These are phyloP conservation scores for Aspergillus thermomutatus DNA, from an alignment of 2,329 filamentous ascomycete genomes.

Conservation along the genomic window DNA sequence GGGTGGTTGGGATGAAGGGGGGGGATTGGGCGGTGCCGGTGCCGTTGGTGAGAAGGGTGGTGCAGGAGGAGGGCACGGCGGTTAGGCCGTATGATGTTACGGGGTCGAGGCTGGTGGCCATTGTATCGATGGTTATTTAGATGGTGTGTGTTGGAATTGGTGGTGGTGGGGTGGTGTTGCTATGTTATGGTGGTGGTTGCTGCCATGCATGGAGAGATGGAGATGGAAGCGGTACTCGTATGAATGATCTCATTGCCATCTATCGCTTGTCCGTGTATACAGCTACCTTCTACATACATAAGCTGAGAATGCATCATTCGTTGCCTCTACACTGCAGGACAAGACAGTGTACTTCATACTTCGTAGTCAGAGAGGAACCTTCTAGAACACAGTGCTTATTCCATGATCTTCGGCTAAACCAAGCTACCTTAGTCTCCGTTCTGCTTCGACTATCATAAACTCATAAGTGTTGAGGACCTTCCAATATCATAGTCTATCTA, in stretches of 20 bases:
- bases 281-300: not conserved
- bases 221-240: not conserved
- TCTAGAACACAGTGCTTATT: not conserved
- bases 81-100: slow-evolving; percentile 33
- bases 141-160: not conserved
- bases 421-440: not conserved
- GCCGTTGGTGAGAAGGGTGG: slow-evolving; percentile 15
- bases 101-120: slow-evolving; percentile 9
- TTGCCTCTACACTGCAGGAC: not conserved
- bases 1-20: slow-evolving; percentile 23
- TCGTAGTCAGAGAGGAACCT: not conserved
- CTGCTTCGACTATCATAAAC: not conserved
- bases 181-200: not conserved
- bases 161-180: not conserved
- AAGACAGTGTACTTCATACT: not conserved
- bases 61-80: slow-evolving; percentile 32
- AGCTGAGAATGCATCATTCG: not conserved
- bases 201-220: not conserved
- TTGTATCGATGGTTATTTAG: not conserved
- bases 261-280: not conserved
- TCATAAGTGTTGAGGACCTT: not conserved
- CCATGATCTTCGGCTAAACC: not conserved
- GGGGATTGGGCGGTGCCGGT: slow-evolving; percentile 10
- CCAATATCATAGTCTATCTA: not conserved
- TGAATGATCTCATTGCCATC: not conserved